phyloP scores from a whole-genome alignment of 164 flowering plant genomes.

The Chimonanthus salicifolius region DNA sequence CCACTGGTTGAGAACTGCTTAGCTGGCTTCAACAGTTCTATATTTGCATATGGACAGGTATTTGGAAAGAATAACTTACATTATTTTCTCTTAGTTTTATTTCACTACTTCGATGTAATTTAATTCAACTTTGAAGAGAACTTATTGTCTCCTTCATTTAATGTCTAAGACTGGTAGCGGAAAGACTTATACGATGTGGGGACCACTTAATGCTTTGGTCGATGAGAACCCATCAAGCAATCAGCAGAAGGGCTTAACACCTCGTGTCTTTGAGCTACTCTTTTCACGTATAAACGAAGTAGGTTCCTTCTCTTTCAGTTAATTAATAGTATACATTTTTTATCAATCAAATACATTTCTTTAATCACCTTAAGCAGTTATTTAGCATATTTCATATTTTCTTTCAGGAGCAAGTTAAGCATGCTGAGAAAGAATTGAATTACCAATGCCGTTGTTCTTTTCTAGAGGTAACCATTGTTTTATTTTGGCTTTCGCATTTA shows the following conservation, averaged over 20 bases:
- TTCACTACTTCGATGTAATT: background rate
- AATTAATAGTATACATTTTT: background rate
- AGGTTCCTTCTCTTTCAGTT: background rate
- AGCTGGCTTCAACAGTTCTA: conserved; percentile 95
- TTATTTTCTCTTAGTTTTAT: background rate
- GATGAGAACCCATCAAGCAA: conserved; percentile 41
- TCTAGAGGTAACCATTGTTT: conserved; percentile 61
- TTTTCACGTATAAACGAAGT: conserved; percentile 89
- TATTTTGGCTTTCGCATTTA: background rate
- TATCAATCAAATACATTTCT: background rate
- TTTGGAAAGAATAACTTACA: background rate
- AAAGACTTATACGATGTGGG: conserved; percentile 96
- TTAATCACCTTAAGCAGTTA: background rate
- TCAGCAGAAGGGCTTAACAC: conserved; percentile 74
- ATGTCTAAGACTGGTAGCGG: conserved; percentile 86
- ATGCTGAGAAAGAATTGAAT: conserved; percentile 70
- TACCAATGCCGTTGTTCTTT: conserved; percentile 95
- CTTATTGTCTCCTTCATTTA: conserved; percentile 1
- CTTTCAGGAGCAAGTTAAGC: conserved; percentile 79
- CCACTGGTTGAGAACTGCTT: conserved; percentile 93
- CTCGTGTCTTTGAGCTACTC: conserved; percentile 77
- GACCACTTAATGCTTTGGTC: conserved; percentile 81
- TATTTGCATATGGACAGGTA: conserved; percentile 99
- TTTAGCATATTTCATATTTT: conserved; percentile 4
- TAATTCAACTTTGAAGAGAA: background rate